Conservation (phyloP, 2,329 filamentous ascomycete genomes). For the Fonsecaea pedrosoi region DNA sequence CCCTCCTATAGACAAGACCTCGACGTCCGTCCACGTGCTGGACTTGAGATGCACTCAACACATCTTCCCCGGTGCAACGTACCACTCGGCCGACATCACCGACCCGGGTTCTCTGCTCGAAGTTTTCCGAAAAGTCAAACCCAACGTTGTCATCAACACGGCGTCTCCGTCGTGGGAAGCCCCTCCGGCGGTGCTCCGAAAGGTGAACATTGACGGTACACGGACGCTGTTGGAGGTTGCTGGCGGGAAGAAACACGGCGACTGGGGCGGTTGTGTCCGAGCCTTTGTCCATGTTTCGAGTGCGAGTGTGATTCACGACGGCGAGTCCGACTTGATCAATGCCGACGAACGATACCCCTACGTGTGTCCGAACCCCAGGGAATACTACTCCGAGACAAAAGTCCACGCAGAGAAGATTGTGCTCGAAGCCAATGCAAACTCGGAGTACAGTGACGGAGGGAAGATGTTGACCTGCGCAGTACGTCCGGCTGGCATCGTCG, state of each 20-base stretch:
- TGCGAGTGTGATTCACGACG: conserved; percentile 85
- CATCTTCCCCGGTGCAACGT: conserved; percentile 66
- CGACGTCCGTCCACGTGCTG: conserved; percentile 68
- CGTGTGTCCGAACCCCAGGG: conserved; percentile 70
- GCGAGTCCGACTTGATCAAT: conserved; percentile 77
- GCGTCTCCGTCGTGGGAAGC: conserved; percentile 70
- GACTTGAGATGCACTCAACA: conserved; percentile 76
- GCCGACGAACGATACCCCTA: conserved; percentile 83
- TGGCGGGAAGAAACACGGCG: conserved; percentile 68
- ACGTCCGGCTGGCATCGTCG: conserved; percentile 87
- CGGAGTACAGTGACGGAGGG: conserved; percentile 49
- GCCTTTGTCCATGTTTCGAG: conserved; percentile 91
- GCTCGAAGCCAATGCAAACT: conserved; percentile 71
- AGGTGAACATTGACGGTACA: conserved; percentile 90
- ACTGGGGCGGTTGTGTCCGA: conserved; percentile 68
- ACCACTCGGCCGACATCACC: conserved; percentile 81
- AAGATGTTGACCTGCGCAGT: conserved; percentile 78
- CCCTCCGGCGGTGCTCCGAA: conserved; percentile 69
- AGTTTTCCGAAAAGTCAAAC: conserved; percentile 70
- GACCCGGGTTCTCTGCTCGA: conserved; percentile 65
- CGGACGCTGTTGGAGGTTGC: conserved; percentile 70
- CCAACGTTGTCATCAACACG: conserved; percentile 89
- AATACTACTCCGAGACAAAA: conserved; percentile 93
- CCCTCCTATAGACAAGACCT: conserved; percentile 51
- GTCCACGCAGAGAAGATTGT: conserved; percentile 82